Evolutionary conservation across 2,329 filamentous ascomycete species (phyloP), one percentile per base, ranked within the genome.

Genomic region (Plectosphaerella sp.): DNA sequence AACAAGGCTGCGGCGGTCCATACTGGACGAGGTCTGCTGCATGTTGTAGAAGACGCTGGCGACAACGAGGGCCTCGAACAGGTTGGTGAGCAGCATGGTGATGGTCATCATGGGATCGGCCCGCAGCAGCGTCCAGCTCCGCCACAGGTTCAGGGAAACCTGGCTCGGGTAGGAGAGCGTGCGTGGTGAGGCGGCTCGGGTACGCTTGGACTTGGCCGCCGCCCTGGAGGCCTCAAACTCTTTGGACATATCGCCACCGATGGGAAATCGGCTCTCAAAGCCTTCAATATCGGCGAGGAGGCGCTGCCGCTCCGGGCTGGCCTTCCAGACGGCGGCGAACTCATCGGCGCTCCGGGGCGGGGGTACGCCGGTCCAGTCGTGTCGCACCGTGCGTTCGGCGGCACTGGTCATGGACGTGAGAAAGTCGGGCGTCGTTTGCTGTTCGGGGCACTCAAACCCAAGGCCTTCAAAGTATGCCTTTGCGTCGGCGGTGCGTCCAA

Each of bases 11-110:
- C 69, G 64, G 25, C 62, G 59, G 65, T 80, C 88, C 66, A 89
- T 86, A 54, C 79, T 83, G 6, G 66, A 62, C 5, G 81, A 84
- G 22, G 75, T 74, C 1, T 69, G 56, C 7, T 72, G 63, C 18
- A 88, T 68, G 61, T 88, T 81, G 72, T 80, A 89, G 66, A 89
- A 89, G 52, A 89, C 77, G 50, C 64, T 81, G 74, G 58, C 82
- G 49, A 87, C 78, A 57, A 90, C 80, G 47, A 90, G 70, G 35
- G 84, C 80, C 71, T 88, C 80, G 56, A 83, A 72, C n/a, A 80
- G 76, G 60, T 67, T 62, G 15, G 65, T 56, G 10, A 60, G 55
- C 11, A 68, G 62, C 52, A 54, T 56, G 28, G 41, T 45, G 28
- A 62, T 45, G 24, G 58, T 57, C 54, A 56, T 49, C 39, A 52